These are phyloP conservation scores for Solanum verrucosum DNA, from an alignment of 257 asterid genomes.

Conservation along the genomic window DNA sequence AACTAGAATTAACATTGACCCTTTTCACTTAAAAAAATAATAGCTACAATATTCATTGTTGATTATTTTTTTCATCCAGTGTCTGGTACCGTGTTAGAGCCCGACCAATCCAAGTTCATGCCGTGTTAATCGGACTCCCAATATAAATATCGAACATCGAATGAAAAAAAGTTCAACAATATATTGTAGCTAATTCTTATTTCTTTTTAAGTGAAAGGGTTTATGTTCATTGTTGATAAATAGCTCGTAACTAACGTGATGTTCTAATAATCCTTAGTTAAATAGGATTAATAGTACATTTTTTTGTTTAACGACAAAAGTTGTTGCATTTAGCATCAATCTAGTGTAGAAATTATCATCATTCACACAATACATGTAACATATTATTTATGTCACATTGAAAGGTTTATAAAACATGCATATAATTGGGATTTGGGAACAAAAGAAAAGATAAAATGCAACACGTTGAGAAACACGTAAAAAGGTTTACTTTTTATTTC, in stretches of 20 bases:
- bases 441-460: neutral
- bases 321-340: neutral
- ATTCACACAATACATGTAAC: neutral
- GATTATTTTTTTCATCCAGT: neutral
- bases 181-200: neutral
- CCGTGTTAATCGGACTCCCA: fast-evolving
- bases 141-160: no score
- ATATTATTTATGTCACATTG: neutral
- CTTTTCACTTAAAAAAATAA: neutral
- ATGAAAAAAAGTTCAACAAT: no score
- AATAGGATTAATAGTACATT: neutral
- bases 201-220: neutral
- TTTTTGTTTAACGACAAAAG: neutral
- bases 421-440: neutral
- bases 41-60: neutral
- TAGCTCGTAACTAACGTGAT: no score
- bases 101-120: no score
- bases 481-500: neutral
- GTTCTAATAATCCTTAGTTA: neutral
- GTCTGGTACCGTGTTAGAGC: neutral
- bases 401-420: neutral
- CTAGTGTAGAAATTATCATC: neutral
- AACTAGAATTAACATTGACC: neutral
- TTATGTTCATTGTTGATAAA: neutral
- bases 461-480: neutral